Evolutionary conservation across 352 stramenopile genomes (phyloP).

Genomic region (Pythium brassicae): DNA sequence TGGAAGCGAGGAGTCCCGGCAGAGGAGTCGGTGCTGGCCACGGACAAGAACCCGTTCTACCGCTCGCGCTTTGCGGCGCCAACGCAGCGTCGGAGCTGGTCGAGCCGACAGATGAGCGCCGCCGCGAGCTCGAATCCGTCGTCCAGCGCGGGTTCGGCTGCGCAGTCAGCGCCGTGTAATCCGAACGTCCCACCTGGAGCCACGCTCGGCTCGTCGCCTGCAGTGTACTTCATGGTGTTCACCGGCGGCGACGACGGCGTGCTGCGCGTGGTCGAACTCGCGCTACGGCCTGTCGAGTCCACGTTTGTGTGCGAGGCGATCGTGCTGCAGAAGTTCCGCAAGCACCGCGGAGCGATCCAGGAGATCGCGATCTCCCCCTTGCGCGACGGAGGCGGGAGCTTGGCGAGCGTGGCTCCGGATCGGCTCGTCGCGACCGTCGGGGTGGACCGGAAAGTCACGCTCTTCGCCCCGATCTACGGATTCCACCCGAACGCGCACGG

Average conservation of each 20-base stretch:
- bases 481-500: slow-evolving; percentile 26
- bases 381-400: slow-evolving; percentile 10
- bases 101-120: slow-evolving; percentile 25
- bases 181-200: slow-evolving; percentile 5
- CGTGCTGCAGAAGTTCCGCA: slow-evolving; percentile 48
- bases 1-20: slow-evolving; percentile 21
- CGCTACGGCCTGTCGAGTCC: slow-evolving; percentile 22
- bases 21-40: slow-evolving; percentile 35
- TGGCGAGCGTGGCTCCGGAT: slow-evolving; percentile 33
- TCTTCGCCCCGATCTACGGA: slow-evolving; percentile 57
- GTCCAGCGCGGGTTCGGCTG: background rate
- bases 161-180: slow-evolving; percentile 24
- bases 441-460: slow-evolving; percentile 46
- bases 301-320: slow-evolving; percentile 37
- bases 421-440: slow-evolving; percentile 60
- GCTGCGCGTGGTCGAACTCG: slow-evolving; percentile 50
- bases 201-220: slow-evolving; percentile 4
- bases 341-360: slow-evolving; percentile 57
- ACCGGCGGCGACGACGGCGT: slow-evolving; percentile 58
- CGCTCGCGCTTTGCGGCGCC: slow-evolving; percentile 36
- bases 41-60: slow-evolving; percentile 63
- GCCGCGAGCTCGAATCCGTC: background rate
- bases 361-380: slow-evolving; percentile 59
- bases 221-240: slow-evolving; percentile 63
- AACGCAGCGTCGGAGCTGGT: slow-evolving; percentile 24